Base-by-base conservation (phyloP, 495 filamentous ascomycete species). In the Talaromyces trachyspermus region DNA sequence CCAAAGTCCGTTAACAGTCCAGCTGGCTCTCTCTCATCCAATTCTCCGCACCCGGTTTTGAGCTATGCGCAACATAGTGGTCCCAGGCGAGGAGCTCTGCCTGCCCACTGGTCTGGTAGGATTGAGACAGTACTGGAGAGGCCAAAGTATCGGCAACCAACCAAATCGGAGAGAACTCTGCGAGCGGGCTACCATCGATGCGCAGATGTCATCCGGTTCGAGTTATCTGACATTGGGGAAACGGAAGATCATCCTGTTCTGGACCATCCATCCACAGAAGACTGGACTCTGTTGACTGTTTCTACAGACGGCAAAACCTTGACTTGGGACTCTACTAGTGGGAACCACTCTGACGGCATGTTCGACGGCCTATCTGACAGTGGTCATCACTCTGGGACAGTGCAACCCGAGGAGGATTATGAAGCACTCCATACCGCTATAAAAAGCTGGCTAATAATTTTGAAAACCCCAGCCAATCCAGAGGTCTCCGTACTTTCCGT, bases 341-440 rank as follows among this genome's bases (percentile, higher is more conserved):
- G 14, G 6, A 36, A 49, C 12, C 26, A 49, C 24, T 42, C 37
- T 20, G 39, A 19, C 25, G 26, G 20, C 9, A 25, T 43, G 17
- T 52, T 48, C 15, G 84, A 89, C 53, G 85, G 88, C 9, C 70
- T 72, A 9, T 46, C 44, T 26, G 44, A 46, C 18, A 24, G 20
- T 3, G 44, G 44, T 8, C 25, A 46, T 15, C 74, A 73, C 4
- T 75, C 76, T 22, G 80, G 80, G 10, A 72, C 76, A 7, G 72
- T 86, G 9, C 85, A 87, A 22, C 65, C 88, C 5, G 83, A 87
- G 56, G 85, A 85, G 52, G 86, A 89, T 53, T 86, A 92, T 53
- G 85, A 92, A 61, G 82, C 86, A 44, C 66, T 95, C 6, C 84
- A 91, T 46, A 82, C 86, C 26, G 85, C 87, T 5, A 85, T 95